phyloP scores from a whole-genome alignment of 805 yeast genomes.

The Debaryomyces hansenii region DNA sequence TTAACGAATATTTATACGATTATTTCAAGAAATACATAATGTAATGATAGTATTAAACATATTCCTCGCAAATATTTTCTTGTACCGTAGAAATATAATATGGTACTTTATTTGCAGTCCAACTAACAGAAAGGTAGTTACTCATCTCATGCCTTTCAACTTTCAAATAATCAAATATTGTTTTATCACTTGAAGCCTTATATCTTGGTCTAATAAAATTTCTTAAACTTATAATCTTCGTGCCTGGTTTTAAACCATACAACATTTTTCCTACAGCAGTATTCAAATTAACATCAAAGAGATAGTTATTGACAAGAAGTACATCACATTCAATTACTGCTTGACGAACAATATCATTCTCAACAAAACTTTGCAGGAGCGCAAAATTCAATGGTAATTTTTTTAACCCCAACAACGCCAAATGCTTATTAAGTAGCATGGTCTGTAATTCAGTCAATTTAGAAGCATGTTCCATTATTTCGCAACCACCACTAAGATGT shows the following conservation, averaged over 20 bases:
- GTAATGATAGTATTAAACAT: conserved; percentile 13
- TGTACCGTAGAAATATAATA: conserved; percentile 76
- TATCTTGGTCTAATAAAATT: conserved; percentile 79
- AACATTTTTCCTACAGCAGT: conserved; percentile 65
- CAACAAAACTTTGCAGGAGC: conserved; percentile 68
- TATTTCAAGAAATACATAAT: no score
- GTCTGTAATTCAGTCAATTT: conserved; percentile 61
- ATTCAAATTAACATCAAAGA: conserved; percentile 77
- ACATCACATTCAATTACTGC: conserved; percentile 66
- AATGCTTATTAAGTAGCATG: conserved; percentile 56
- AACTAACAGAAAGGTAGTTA: conserved; percentile 73
- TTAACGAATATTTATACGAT: no score
- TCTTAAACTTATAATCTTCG: conserved; percentile 76
- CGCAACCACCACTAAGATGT: conserved; percentile 78
- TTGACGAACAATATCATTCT: conserved; percentile 54
- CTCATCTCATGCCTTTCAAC: conserved; percentile 63
- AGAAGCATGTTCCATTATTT: conserved; percentile 83
- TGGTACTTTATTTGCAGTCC: conserved; percentile 84
- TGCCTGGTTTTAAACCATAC: conserved; percentile 64
- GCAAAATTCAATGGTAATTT: conserved; percentile 59
- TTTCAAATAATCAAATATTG: conserved; percentile 61
- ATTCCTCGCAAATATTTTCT: conserved; percentile 35
- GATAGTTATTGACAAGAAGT: conserved; percentile 76
- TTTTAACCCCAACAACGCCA: conserved; percentile 62
- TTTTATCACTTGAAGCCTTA: conserved; percentile 52